phyloP scores from a whole-genome alignment of 495 filamentous ascomycete genomes.

The Penicillium crystallinum region DNA sequence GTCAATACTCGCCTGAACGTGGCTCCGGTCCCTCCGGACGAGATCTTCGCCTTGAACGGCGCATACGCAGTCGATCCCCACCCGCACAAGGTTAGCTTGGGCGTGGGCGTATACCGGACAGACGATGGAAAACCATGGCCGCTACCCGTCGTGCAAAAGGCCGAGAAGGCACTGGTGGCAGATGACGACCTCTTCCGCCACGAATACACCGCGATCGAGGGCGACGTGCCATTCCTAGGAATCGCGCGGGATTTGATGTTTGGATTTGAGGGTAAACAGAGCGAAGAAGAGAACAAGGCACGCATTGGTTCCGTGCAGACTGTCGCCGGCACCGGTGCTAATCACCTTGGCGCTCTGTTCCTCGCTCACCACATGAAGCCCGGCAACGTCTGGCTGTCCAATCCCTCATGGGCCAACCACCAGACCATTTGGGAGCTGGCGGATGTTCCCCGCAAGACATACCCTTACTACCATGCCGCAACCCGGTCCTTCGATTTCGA shows the following conservation, averaged over 20 bases:
- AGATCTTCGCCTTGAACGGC: constrained; percentile 46
- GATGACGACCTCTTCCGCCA: constrained; percentile 40
- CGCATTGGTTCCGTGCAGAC: constrained; percentile 56
- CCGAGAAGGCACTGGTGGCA: constrained; percentile 35
- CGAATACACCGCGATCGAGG: constrained; percentile 47
- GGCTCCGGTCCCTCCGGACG: constrained; percentile 40
- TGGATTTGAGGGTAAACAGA: constrained; percentile 33
- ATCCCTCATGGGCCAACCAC: constrained; percentile 49
- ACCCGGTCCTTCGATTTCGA: constrained; percentile 44
- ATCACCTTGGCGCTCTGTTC: constrained; percentile 85
- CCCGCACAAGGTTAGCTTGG: constrained; percentile 47
- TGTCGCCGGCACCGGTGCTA: constrained; percentile 88
- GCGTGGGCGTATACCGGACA: constrained; percentile 48
- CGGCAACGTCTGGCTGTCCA: constrained; percentile 42
- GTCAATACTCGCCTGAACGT: constrained; percentile 28
- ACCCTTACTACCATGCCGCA: constrained; percentile 45
- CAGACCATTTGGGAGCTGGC: constrained; percentile 44
- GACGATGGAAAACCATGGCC: constrained; percentile 51
- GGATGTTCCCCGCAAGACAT: constrained; percentile 39
- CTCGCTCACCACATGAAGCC: constrained; percentile 53
- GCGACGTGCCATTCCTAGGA: constrained; percentile 38
- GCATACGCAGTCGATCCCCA: constrained; percentile 35
- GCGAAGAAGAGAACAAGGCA: constrained; percentile 28
- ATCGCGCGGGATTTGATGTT: constrained; percentile 45
- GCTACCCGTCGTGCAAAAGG: constrained; percentile 42